These are phyloP conservation scores for Candida tammaniensis DNA, from an alignment of 805 yeast species.

Conservation along the genomic window DNA sequence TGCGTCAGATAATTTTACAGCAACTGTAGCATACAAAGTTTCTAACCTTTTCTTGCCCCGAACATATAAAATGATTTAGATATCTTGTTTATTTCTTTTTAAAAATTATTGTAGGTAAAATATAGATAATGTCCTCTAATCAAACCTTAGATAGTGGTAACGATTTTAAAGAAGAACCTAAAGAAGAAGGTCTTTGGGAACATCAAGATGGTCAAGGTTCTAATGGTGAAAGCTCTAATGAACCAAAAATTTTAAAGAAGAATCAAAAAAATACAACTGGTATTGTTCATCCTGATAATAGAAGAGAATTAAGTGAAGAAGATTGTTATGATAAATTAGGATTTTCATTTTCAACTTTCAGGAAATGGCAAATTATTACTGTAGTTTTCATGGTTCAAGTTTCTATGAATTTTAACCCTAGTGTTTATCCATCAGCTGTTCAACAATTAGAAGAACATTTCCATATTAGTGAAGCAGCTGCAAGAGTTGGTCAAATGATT, in stretches of 20 bases:
- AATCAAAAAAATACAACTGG: conserved; percentile 16
- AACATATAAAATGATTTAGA: too few species aligned
- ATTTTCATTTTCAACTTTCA: conserved; percentile 24
- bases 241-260: conserved; percentile 4
- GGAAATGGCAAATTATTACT: conserved; percentile 36
- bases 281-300: conserved; percentile 21
- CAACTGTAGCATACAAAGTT: background rate
- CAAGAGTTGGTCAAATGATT: conserved; percentile 26
- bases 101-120: background rate
- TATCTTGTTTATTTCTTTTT: too few species aligned
- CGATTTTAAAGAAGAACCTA: conserved; percentile 3
- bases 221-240: background rate
- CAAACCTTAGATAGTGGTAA: conserved; percentile 10
- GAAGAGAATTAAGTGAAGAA: conserved; percentile 27
- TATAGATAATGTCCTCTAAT: conserved; percentile 14
- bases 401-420: conserved; percentile 41
- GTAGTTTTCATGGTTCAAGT: conserved; percentile 36
- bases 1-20: background rate
- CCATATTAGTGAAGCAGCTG: conserved; percentile 20
- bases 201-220: conserved; percentile 7
- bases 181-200: conserved; percentile 10
- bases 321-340: conserved; percentile 38
- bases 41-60: background rate
- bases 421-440: conserved; percentile 28
- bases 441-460: conserved; percentile 21